Base-by-base conservation (phyloP, 176 grass and related monocot genomes). In the Eleusine coracana region DNA sequence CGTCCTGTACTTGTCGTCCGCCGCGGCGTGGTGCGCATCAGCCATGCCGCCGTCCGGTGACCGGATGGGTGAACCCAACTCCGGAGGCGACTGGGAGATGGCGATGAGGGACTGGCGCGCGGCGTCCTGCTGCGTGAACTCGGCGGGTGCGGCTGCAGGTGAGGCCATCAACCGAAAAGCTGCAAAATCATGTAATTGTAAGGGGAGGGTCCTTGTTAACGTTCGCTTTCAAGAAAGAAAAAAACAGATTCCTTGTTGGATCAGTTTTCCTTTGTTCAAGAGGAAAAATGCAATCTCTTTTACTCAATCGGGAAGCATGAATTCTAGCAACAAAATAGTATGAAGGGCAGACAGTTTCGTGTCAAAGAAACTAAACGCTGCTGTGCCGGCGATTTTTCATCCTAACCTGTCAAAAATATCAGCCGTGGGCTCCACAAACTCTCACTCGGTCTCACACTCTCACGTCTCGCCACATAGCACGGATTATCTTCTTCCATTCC, bases 91-190 rank as follows among this genome's bases (percentile, higher is more conserved):
- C 63, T 90, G 82, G 36, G 92, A 98, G 83, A 98, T 95, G 31
- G 75, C 92, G 20, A 95, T 98, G n/a, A 98, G 83, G 0, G 85
- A 98, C 55, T 68, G 86, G 1, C 92, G 96, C 54, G 82, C 85
- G 59, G 88, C 76, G 59, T 98, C 89, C 49, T 7, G 2, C 50
- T 60, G 82, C 12, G 79, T 88, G 70, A 93, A 66, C 67, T 84
- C 29, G 0, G 66, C 1, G 59, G 65, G 62, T 2, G 74, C 16
- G 37, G 51, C 27, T 34, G 52, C 40, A 7, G 76, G 82, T 12
- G 92, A 94, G 62, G 90, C 95, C 90, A 94, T 92, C 54, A 29
- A 64, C 79, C 63, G 52, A 34, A n/a, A n/a, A 11, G 60, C 89
- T 68, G 83, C 71, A 76, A 21, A 21, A 56, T 62, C 49, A 74